Conservation (phyloP, 2,329 filamentous ascomycete genomes). For the Celoporthe dispersa region DNA sequence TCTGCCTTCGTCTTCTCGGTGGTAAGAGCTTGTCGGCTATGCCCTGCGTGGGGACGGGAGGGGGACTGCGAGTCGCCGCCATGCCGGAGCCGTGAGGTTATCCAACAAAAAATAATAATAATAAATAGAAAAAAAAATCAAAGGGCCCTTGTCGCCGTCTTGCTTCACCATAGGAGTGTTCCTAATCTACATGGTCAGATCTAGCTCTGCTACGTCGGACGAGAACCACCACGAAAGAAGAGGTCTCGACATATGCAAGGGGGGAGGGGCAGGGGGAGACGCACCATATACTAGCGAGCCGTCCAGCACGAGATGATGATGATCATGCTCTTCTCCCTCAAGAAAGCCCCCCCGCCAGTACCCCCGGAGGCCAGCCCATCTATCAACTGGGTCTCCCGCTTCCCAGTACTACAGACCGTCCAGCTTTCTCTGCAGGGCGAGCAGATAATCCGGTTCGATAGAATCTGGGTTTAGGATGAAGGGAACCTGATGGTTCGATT, state of each 20-base stretch:
- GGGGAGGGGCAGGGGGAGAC: neutral
- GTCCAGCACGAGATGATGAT: neutral
- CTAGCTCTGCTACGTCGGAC: too few species aligned
- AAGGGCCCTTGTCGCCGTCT: neutral
- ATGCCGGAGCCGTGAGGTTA: neutral
- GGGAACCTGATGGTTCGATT: neutral
- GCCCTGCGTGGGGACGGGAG: neutral
- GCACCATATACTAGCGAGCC: neutral
- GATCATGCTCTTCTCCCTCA: neutral
- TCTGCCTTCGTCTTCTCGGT: conserved; percentile 16
- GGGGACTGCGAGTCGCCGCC: neutral
- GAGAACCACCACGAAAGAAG: neutral
- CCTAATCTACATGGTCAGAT: neutral
- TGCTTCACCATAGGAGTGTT: neutral
- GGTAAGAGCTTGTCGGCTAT: conserved; percentile 19
- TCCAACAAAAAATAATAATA: neutral
- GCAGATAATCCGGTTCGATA: neutral
- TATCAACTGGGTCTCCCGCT: neutral
- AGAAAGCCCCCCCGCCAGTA: neutral
- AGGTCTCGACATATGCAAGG: neutral
- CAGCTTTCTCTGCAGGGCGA: neutral
- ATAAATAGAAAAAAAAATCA: too few species aligned
- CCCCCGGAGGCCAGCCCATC: neutral
- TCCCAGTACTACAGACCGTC: neutral
- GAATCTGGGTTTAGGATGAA: neutral